Evolutionary conservation across 306 rosid genomes (phyloP).

Genomic region (Fragaria vesca): DNA sequence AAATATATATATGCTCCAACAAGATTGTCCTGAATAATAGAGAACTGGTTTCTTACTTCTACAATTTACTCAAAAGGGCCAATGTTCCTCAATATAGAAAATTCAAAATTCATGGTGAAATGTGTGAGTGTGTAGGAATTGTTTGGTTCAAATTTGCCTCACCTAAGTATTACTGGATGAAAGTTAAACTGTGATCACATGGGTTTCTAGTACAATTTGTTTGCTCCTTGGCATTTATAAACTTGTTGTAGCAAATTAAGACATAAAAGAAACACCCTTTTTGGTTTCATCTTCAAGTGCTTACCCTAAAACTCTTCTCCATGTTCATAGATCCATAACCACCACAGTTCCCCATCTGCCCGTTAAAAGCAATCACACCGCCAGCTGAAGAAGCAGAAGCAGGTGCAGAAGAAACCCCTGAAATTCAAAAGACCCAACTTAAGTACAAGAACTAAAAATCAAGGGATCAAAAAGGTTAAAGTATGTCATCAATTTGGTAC

Average conservation of each 20-base stretch:
- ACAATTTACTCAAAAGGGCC: not conserved
- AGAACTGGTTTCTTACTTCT: constrained; percentile 12
- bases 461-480: not conserved
- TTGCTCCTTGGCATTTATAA: constrained; percentile 19
- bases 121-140: not conserved
- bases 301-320: constrained; percentile 89
- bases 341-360: constrained; percentile 72
- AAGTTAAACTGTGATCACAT: constrained; percentile 28
- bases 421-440: not conserved
- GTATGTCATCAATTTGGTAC: not conserved
- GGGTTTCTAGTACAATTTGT: constrained; percentile 23
- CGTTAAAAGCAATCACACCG: constrained; percentile 42
- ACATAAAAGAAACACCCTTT: not conserved
- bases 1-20: not conserved
- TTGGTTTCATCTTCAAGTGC: constrained; percentile 18
- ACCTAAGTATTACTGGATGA: not conserved
- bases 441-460: not conserved
- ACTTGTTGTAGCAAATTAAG: constrained; percentile 10
- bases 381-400: constrained; percentile 43
- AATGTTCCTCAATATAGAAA: constrained; percentile 25
- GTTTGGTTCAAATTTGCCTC: not conserved
- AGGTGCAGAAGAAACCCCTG: constrained; percentile 57
- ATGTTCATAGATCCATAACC: constrained; percentile 71
- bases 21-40: constrained; percentile 2
- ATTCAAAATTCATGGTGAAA: constrained; percentile 23